Percentiles rank a stretch among this genome's conserved stretches.
phyloP scores from a whole-genome alignment of 805 yeast genomes.

The Metschnikowia gruessii region DNA sequence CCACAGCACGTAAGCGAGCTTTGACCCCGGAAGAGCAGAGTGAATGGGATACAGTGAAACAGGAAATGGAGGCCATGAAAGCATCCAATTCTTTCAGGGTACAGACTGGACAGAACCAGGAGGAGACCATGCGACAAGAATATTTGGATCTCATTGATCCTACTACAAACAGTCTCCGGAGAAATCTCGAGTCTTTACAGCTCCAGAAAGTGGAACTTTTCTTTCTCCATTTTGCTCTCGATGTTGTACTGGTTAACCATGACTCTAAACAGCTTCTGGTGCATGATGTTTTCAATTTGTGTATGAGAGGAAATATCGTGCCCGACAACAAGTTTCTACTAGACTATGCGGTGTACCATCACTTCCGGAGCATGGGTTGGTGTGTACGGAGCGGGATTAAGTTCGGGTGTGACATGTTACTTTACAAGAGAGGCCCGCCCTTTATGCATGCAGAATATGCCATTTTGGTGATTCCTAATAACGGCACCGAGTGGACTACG shows the following conservation, averaged over 20 bases:
- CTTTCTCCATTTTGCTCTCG: slow-evolving; percentile 60
- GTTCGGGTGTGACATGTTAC: slow-evolving; percentile 81
- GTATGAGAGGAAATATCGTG: slow-evolving; percentile 15
- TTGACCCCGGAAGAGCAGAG: slow-evolving; percentile 26
- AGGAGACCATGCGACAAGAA: slow-evolving; percentile 12
- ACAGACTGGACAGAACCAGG: neutral
- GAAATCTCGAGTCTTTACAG: slow-evolving; percentile 52
- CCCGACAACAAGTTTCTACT: slow-evolving; percentile 38
- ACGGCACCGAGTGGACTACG: slow-evolving; percentile 41
- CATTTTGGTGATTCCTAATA: slow-evolving; percentile 47
- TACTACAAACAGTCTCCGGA: slow-evolving; percentile 14
- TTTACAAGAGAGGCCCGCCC: slow-evolving; percentile 92
- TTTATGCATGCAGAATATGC: slow-evolving; percentile 92
- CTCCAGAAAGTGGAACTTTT: slow-evolving; percentile 73
- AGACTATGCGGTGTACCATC: slow-evolving; percentile 75
- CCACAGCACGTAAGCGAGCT: slow-evolving; percentile 33
- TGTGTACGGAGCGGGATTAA: slow-evolving; percentile 90
- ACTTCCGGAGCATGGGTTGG: slow-evolving; percentile 89
- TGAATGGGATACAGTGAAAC: slow-evolving; percentile 18
- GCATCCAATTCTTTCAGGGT: neutral
- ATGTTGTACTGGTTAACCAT: slow-evolving; percentile 41
- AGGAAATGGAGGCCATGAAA: slow-evolving; percentile 13
- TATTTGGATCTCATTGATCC: slow-evolving; percentile 12
- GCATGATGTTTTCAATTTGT: slow-evolving; percentile 27
- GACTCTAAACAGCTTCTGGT: slow-evolving; percentile 12